These are phyloP conservation scores for Pichia kudriavzevii DNA, from an alignment of 1,139 yeast genomes.

Conservation along the genomic window DNA sequence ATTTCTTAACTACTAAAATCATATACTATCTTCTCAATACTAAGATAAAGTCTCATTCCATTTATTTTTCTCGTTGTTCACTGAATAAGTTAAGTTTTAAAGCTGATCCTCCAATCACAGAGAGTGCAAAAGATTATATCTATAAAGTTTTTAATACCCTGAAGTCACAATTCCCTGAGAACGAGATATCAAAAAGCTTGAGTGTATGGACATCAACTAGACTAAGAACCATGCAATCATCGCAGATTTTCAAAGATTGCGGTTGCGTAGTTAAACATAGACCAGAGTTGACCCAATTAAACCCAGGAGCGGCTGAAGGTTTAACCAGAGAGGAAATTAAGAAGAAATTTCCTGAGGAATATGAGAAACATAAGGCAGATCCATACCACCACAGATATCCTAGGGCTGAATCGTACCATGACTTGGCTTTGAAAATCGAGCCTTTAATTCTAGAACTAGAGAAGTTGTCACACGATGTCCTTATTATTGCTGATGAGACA, in stretches of 20 bases:
- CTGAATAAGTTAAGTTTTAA: conserved; percentile 49
- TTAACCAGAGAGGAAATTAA: conserved; percentile 54
- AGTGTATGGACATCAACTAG: conserved; percentile 93
- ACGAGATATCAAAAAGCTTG: conserved; percentile 42
- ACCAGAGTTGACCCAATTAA: conserved; percentile 76
- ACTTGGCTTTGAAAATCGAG: conserved; percentile 88
- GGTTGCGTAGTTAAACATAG: conserved; percentile 63
- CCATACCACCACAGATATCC: conserved; percentile 93
- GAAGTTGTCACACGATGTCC: conserved; percentile 77
- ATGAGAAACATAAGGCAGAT: conserved; percentile 55
- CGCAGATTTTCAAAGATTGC: conserved; percentile 50
- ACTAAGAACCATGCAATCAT: conserved; percentile 74
- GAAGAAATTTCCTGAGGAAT: conserved; percentile 60
- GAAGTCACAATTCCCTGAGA: conserved; percentile 29
- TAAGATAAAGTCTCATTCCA: conserved; percentile 75
- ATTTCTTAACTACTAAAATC: conserved; percentile 82
- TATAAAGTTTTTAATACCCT: conserved; percentile 35
- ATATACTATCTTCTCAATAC: conserved; percentile 87
- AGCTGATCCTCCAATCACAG: conserved; percentile 61
- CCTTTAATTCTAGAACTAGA: conserved; percentile 91
- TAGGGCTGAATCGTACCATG: conserved; percentile 92
- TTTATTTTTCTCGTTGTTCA: conserved; percentile 80
- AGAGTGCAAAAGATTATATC: conserved; percentile 49
- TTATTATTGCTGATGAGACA: conserved; percentile 90
- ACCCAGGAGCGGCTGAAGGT: conserved; percentile 84